Conservation (phyloP, 2,329 filamentous ascomycete species). For the Epichloe hybrida region DNA sequence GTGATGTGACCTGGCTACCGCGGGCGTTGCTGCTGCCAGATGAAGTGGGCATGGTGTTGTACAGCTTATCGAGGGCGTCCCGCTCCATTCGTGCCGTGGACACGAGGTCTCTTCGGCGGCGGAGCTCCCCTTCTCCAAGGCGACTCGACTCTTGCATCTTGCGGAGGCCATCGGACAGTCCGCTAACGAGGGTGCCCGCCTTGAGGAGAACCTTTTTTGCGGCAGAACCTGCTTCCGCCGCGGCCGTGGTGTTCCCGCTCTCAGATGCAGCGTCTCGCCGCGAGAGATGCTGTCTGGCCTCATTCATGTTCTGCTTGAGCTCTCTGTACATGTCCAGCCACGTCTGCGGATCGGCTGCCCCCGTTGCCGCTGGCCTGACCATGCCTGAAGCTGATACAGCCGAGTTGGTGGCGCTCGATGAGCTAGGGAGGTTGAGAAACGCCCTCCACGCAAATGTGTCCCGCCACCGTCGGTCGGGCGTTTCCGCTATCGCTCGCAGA, state of each 20-base stretch:
- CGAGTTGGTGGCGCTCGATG: conserved; percentile 31
- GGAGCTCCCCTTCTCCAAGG: conserved; percentile 61
- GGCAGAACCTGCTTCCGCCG: conserved; percentile 52
- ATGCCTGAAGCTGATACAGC: conserved; percentile 32
- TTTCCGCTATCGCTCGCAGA: conserved; percentile 56
- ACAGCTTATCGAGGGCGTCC: conserved; percentile 61
- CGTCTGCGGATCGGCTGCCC: conserved; percentile 45
- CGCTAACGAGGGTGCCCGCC: conserved; percentile 48
- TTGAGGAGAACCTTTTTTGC: conserved; percentile 62
- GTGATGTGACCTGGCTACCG: conserved; percentile 20
- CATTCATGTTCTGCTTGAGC: conserved; percentile 48
- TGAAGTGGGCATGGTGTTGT: conserved; percentile 36
- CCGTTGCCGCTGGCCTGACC: conserved; percentile 24
- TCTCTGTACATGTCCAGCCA: conserved; percentile 69
- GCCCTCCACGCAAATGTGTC: conserved; percentile 57
- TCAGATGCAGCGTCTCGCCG: conserved; percentile 43
- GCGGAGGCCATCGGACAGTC: conserved; percentile 52
- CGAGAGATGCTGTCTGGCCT: conserved; percentile 58
- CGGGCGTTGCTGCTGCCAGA: conserved; percentile 19
- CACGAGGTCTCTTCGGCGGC: conserved; percentile 57
- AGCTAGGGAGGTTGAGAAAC: conserved; percentile 57
- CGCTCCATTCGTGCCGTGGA: conserved; percentile 57
- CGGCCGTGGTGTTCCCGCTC: conserved; percentile 26
- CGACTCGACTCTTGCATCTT: conserved; percentile 38
- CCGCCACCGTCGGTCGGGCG: conserved; percentile 64